Evolutionary conservation across 2,329 filamentous ascomycete species (phyloP).

Genomic region (Phaeosphaeriaceae sp.): DNA sequence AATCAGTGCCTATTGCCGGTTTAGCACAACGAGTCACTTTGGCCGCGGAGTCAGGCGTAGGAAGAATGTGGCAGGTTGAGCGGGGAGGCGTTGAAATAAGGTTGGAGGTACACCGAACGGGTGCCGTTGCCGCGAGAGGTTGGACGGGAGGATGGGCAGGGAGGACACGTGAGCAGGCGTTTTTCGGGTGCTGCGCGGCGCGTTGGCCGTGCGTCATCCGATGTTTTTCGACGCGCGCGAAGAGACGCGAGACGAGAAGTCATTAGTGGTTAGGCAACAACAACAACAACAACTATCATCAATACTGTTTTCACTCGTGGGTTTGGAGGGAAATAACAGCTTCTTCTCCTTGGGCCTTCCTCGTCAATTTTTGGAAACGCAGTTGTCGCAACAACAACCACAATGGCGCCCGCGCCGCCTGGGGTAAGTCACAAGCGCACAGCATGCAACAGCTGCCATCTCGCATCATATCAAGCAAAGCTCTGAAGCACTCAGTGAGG

Average conservation of each 20-base stretch:
- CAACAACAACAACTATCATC: slow-evolving; percentile 19
- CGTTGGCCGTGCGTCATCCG: slow-evolving; percentile 14
- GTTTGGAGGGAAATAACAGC: background rate
- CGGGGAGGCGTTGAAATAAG: slow-evolving; percentile 6
- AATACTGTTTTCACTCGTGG: background rate
- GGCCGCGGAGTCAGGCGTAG: background rate
- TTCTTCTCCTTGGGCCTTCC: background rate
- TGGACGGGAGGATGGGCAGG: background rate
- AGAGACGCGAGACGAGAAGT: background rate
- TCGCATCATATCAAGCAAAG: background rate
- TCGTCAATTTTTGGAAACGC: background rate
- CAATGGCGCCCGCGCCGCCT: slow-evolving; percentile 35
- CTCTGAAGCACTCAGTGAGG: background rate
- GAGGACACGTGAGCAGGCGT: slow-evolving; percentile 18
- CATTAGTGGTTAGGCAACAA: too few relatives aligned
- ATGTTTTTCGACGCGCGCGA: slow-evolving; percentile 15
- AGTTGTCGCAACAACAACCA: background rate
- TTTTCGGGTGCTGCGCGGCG: slow-evolving; percentile 8
- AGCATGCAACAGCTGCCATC: slow-evolving; percentile 23
- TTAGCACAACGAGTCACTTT: background rate
- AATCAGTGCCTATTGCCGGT: background rate
- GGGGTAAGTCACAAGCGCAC: slow-evolving; percentile 26
- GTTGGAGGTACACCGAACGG: background rate
- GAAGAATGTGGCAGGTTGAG: background rate
- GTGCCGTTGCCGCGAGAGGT: background rate